phyloP scores from a whole-genome alignment of 1,139 yeast genomes.

The Pneumocystis oryctolagi region DNA sequence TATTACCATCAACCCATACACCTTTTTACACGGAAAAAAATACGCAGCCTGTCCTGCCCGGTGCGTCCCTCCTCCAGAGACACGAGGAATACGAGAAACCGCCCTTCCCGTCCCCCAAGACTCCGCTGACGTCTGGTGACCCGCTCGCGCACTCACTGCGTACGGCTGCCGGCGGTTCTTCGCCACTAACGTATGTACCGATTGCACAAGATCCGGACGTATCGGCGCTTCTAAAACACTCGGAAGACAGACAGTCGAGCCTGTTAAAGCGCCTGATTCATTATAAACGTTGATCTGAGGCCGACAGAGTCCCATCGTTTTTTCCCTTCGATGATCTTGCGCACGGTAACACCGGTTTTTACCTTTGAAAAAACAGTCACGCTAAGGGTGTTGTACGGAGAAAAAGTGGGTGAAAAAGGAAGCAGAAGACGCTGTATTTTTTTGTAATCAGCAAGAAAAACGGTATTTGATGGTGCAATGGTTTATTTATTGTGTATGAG shows the following conservation, averaged over 20 bases:
- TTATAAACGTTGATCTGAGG: conserved; percentile 68
- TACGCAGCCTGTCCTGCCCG: conserved; percentile 99
- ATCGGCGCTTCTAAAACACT: conserved; percentile 99
- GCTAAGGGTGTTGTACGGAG: no score
- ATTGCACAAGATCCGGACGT: conserved; percentile 98
- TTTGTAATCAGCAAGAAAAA: no score
- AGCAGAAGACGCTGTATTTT: no score
- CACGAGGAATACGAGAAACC: conserved; percentile 99
- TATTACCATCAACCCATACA: background rate
- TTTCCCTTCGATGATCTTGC: background rate
- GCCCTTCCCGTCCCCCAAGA: conserved; percentile 99
- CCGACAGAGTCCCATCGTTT: conserved; percentile 6
- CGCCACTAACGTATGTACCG: conserved; percentile 96
- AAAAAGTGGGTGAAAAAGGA: no score
- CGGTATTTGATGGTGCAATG: no score
- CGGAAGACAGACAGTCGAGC: conserved; percentile 82
- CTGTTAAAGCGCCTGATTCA: conserved; percentile 73
- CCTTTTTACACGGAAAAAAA: background rate
- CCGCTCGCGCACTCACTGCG: conserved; percentile 98
- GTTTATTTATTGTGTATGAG: no score
- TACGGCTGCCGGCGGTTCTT: conserved; percentile 99
- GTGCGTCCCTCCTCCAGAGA: conserved; percentile 99
- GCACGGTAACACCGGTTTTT: background rate
- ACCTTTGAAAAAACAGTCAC: background rate
- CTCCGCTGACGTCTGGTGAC: conserved; percentile 99